Conservation (phyloP, 2,329 filamentous ascomycete genomes). For the Polychaeton citri region DNA sequence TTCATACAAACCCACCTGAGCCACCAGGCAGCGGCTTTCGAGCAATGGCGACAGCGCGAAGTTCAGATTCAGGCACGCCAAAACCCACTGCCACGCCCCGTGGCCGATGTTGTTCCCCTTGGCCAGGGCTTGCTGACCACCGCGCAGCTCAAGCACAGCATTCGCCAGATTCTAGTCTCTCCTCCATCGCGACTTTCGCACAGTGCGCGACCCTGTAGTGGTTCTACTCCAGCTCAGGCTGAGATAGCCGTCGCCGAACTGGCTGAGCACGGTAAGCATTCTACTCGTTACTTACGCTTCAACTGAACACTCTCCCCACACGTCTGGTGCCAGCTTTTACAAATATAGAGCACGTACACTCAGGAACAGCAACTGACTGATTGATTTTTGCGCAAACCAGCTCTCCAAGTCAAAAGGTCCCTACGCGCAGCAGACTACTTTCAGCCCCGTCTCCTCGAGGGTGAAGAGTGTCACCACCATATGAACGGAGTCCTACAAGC, state of each 20-base stretch:
- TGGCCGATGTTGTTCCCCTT: not conserved
- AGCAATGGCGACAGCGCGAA: not conserved
- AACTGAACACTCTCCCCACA: not conserved
- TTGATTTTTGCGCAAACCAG: not conserved
- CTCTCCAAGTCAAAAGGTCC: not conserved
- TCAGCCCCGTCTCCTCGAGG: not conserved
- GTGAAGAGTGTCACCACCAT: not conserved
- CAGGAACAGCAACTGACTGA: not conserved
- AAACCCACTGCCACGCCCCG: not conserved
- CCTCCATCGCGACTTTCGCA: too few species aligned
- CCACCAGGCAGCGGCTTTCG: not conserved
- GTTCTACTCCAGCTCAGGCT: not conserved
- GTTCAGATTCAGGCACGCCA: not conserved
- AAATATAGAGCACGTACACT: not conserved
- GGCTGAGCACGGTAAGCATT: not conserved
- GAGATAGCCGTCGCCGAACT: not conserved
- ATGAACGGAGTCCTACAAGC: not conserved
- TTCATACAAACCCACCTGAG: not conserved
- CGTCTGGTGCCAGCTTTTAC: not conserved
- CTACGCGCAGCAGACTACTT: not conserved
- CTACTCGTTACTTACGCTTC: not conserved
- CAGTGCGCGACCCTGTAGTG: not conserved
- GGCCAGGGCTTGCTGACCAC: not conserved
- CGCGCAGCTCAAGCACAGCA: not conserved
- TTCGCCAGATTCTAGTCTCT: not conserved